These are phyloP conservation scores for Emergomyces orientalis DNA, from an alignment of 2,329 filamentous ascomycete genomes.

Conservation along the genomic window DNA sequence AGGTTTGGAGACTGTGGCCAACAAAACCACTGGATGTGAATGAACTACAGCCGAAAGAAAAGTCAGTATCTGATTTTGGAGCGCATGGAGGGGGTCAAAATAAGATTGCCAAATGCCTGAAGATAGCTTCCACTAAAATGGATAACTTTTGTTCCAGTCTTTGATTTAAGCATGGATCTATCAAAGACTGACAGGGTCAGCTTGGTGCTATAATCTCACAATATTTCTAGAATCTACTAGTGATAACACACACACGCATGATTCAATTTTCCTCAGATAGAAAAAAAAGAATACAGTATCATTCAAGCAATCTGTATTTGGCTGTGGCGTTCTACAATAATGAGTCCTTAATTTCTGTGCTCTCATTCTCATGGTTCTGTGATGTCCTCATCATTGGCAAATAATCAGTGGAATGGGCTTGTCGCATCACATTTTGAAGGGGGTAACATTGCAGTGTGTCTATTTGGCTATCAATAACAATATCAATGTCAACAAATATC, in stretches of 20 bases:
- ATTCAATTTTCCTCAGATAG: not conserved
- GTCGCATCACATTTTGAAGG: no score
- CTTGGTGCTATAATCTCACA: not conserved
- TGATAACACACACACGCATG: no score
- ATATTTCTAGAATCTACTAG: not conserved
- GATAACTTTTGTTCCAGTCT: no score
- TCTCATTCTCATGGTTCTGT: no score
- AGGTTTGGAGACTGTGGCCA: no score
- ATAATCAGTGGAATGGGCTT: no score
- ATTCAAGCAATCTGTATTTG: not conserved
- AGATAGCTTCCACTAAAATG: not conserved
- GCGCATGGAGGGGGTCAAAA: not conserved
- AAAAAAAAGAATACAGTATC: not conserved
- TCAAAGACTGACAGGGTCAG: not conserved
- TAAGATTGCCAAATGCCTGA: not conserved
- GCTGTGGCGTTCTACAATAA: not conserved
- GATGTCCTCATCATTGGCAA: no score
- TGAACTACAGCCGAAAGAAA: not conserved
- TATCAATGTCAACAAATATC: no score
- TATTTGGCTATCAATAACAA: no score
- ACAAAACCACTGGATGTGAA: not conserved
- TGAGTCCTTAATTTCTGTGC: no score
- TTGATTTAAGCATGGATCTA: no score
- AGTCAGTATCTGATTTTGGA: not conserved
- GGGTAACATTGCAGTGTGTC: no score